phyloP scores from a whole-genome alignment of 345 rosid species.

The Moricandia arvensis region DNA sequence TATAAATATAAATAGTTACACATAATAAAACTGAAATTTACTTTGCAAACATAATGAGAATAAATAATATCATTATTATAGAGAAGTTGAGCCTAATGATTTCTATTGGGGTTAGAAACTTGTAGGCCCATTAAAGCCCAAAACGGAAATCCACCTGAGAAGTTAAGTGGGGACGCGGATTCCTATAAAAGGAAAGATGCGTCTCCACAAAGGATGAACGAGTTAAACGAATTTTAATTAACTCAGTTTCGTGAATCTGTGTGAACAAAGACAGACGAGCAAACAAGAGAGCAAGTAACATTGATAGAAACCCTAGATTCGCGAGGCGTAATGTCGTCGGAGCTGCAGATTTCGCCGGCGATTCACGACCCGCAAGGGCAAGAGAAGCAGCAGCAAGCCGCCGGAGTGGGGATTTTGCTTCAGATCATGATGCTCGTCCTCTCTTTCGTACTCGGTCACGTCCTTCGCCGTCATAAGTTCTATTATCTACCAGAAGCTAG shows the following conservation, averaged over 20 bases:
- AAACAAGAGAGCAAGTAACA: neutral
- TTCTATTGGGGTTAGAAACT: neutral
- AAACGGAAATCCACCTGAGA: constrained; percentile 25
- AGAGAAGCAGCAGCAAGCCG: constrained; percentile 91
- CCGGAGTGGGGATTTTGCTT: constrained; percentile 93
- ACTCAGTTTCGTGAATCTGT: constrained; percentile 27
- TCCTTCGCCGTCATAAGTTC: constrained; percentile 92
- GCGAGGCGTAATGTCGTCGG: constrained; percentile 24
- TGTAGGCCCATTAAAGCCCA: constrained; percentile 17
- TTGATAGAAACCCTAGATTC: constrained; percentile 25
- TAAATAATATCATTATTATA: too few relatives aligned
- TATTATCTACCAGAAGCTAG: constrained; percentile 97
- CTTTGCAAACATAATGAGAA: too few relatives aligned
- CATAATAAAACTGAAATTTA: too few relatives aligned
- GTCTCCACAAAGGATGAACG: constrained; percentile 4
- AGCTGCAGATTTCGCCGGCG: constrained; percentile 43
- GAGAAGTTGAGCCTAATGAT: neutral
- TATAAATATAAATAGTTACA: too few relatives aligned
- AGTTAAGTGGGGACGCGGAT: constrained; percentile 26
- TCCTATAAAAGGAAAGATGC: constrained; percentile 31
- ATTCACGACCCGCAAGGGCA: constrained; percentile 42
- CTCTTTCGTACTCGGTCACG: constrained; percentile 93
- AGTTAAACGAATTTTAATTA: constrained; percentile 14
- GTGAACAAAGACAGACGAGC: constrained; percentile 2
- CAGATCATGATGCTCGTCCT: constrained; percentile 99